Evolutionary conservation across 805 yeast genomes (phyloP), one percentile per base, ranked within the genome.

Genomic region (Pichia exigua): DNA sequence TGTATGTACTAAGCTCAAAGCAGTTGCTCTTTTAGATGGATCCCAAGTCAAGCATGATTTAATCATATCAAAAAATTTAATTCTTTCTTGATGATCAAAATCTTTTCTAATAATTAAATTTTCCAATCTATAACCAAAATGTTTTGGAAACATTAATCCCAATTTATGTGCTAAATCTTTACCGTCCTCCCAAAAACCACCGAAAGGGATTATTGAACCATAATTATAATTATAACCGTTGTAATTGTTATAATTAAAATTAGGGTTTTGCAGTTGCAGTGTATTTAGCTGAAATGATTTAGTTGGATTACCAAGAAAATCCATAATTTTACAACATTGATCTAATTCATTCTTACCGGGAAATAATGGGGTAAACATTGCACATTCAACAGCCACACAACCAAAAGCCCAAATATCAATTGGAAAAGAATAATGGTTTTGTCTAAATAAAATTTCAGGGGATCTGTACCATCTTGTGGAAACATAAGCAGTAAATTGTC

Each of bases 341-440:
- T 91, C 96, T 47, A 83, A 60, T 62, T 87, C 94, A 63, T 82
- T 78, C 17, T 74, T 63, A 0, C 98, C 98, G 0, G 97, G 95
- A 61, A 92, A 87, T 35, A 91, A 71, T 1, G 98, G 96, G 39
- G 74, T 64, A 59, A 86, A 81, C 44, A 81, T 81, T 22, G 87
- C 85, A 44, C 82, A 73, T 63, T 87, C 95, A 8, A 79, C 78
- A 2, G 87, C 88, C 40, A 87, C 88, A 44, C 83, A 77, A 2
- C 90, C 95, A 72, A 86, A 87, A 0, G 95, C 92, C 95, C 95
- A 87, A 35, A 87, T 77, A 69, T 87, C 95, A 39, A 85, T 77
- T 2, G 94, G 89, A 54, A 69, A 77, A 0, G 88, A 78, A 61
- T 87, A 84, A 59, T 66, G 70, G 6, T 74, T 75, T 56, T 78